Conservation (phyloP, 495 filamentous ascomycete species). For the Penicillium pancosmium region DNA sequence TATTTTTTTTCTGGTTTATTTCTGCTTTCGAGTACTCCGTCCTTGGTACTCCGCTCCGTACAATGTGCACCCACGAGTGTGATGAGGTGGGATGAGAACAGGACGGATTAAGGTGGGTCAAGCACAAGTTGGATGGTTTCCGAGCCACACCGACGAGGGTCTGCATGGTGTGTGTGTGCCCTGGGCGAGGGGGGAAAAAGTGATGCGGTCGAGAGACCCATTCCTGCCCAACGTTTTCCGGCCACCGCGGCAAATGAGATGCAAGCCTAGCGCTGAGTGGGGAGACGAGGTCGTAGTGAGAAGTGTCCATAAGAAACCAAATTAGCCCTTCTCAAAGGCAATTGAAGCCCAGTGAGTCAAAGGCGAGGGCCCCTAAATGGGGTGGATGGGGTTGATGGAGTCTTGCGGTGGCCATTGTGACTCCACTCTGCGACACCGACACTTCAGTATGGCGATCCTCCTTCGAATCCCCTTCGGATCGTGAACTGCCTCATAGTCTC, state of each 20-base stretch:
- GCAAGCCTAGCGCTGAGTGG: constrained; percentile 27
- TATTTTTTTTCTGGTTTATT: constrained; percentile 11
- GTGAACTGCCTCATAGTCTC: constrained; percentile 8
- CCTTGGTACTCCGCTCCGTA: not conserved
- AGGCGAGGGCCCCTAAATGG: constrained; percentile 4
- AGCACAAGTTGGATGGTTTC: constrained; percentile 5
- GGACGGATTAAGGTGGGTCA: constrained; percentile 12
- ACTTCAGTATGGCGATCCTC: constrained; percentile 26
- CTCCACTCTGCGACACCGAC: constrained; percentile 35
- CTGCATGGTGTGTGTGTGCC: constrained; percentile 6
- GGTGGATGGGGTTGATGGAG: constrained; percentile 22
- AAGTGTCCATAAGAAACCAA: constrained; percentile 1
- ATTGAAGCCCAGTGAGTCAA: constrained; percentile 18
- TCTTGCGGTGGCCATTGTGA: constrained; percentile 16
- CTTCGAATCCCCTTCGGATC: not conserved
- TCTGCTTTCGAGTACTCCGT: not conserved
- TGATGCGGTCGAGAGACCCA: constrained; percentile 27
- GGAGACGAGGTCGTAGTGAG: constrained; percentile 12
- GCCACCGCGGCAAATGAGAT: constrained; percentile 38
- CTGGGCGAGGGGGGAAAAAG: constrained; percentile 14
- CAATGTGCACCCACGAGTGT: constrained; percentile 8
- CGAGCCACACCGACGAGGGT: constrained; percentile 19
- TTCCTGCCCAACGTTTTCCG: constrained; percentile 46
- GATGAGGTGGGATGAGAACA: constrained; percentile 3
- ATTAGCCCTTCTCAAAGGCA: not conserved